Percentiles rank a stretch among this genome's conserved stretches.
These are phyloP conservation scores for Dendrobium nobile DNA, from an alignment of 106 monocot genomes.

Conservation along the genomic window DNA sequence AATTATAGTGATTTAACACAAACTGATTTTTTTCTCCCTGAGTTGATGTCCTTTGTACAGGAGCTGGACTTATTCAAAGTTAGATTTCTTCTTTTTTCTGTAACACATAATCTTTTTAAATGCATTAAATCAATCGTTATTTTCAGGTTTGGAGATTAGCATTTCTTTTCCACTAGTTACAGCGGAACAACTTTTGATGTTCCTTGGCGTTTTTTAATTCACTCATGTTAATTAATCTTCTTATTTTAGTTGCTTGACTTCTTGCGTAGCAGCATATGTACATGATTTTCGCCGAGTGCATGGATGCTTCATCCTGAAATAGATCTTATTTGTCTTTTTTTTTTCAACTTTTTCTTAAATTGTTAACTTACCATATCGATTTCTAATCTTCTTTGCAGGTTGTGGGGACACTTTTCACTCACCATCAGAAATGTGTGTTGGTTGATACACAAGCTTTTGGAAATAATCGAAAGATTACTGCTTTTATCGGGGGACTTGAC, in stretches of 20 bases:
- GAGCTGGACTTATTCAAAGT: not conserved
- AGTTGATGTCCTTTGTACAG: not conserved
- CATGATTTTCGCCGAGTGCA: not conserved
- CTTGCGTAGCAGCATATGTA: not conserved
- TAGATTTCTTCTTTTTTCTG: not conserved
- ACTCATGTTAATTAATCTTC: not conserved
- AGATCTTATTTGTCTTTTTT: not conserved
- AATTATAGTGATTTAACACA: not conserved
- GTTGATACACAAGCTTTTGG: slow-evolving; percentile 58
- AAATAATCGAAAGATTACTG: slow-evolving; percentile 68
- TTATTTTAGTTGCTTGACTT: not conserved
- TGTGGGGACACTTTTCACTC: slow-evolving; percentile 73
- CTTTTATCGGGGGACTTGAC: slow-evolving; percentile 72
- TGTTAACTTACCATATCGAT: not conserved
- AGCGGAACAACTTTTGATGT: not conserved
- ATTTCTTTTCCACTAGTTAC: not conserved
- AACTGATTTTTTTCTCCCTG: not conserved
- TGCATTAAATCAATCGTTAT: not conserved
- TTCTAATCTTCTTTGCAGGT: slow-evolving; percentile 29
- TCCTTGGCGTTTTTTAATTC: not conserved
- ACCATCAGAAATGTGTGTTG: slow-evolving; percentile 71
- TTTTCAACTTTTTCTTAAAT: not conserved
- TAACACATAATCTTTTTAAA: not conserved
- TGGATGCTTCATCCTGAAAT: not conserved
- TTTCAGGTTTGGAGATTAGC: not conserved